These are phyloP conservation scores for Citrus trifoliata DNA, from an alignment of 345 rosid species.

Conservation along the genomic window DNA sequence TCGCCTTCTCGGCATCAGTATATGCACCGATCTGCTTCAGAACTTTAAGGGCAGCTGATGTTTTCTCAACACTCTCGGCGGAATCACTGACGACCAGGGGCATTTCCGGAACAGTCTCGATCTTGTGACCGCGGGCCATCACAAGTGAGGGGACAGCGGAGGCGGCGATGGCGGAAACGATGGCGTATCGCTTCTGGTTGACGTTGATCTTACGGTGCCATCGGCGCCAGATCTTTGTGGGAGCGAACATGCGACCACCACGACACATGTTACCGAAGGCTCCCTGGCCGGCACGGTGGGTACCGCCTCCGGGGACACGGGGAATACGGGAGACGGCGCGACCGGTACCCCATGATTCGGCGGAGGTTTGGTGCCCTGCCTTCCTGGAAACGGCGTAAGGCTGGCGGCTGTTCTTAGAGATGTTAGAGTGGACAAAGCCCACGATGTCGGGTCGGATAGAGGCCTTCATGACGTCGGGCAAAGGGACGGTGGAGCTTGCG, in stretches of 20 bases:
- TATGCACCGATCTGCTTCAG: constrained; percentile 85
- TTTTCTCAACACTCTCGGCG: constrained; percentile 72
- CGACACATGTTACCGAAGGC: constrained; percentile 99
- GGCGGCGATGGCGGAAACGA: constrained; percentile 91
- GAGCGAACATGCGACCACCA: constrained; percentile 99
- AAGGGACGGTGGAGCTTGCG: constrained; percentile 44
- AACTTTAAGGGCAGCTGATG: constrained; percentile 73
- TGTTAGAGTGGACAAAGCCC: constrained; percentile 57
- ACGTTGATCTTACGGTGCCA: constrained; percentile 94
- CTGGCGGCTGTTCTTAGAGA: constrained; percentile 86
- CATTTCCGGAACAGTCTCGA: constrained; percentile 86
- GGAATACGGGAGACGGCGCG: constrained; percentile 99
- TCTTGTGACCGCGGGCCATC: constrained; percentile 89
- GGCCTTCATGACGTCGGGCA: constrained; percentile 83
- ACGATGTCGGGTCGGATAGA: constrained; percentile 87
- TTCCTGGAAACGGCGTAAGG: constrained; percentile 91
- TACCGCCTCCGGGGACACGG: constrained; percentile 98
- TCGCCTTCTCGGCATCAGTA: constrained; percentile 83
- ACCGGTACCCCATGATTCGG: constrained; percentile 99
- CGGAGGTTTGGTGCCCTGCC: constrained; percentile 99
- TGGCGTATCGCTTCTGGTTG: constrained; percentile 82
- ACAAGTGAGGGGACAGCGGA: constrained; percentile 83
- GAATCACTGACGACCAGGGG: constrained; percentile 80
- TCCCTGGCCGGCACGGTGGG: constrained; percentile 99
- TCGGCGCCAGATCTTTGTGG: constrained; percentile 94